Conservation (phyloP, 2,329 filamentous ascomycete species). For the Arthrobotrys conoides region DNA sequence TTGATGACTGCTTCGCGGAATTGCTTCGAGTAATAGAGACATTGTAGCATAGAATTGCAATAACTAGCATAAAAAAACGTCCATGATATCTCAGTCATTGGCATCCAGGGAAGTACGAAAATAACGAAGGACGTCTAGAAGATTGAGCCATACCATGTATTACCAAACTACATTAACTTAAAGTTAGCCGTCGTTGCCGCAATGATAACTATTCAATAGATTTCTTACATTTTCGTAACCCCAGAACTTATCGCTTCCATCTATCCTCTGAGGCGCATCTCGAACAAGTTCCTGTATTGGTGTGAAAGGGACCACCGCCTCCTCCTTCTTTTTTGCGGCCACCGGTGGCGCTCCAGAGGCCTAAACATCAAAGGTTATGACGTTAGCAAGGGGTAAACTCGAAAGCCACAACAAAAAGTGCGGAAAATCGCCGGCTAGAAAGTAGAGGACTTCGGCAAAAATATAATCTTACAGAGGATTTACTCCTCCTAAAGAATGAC, state of each 20-base stretch:
- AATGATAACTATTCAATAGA: not conserved
- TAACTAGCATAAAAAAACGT: conserved; percentile 75
- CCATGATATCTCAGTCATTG: conserved; percentile 50
- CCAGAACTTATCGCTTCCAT: conserved; percentile 98
- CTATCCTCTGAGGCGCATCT: conserved; percentile 82
- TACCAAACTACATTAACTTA: conserved; percentile 60
- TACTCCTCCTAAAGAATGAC: conserved; percentile 59
- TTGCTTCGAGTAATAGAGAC: conserved; percentile 92
- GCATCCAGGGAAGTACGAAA: conserved; percentile 28
- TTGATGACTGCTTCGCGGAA: conserved; percentile 96
- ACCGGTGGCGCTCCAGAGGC: conserved; percentile 51
- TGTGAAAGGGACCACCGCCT: conserved; percentile 45
- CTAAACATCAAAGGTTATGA: conserved; percentile 23
- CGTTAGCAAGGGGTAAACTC: conserved; percentile 13
- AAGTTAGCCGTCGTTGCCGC: conserved; percentile 24
- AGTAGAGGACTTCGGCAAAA: not conserved
- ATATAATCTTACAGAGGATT: conserved; percentile 49
- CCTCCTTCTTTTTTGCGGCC: conserved; percentile 58
- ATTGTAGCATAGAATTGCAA: conserved; percentile 98
- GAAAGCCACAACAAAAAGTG: conserved; percentile 3
- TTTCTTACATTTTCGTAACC: conserved; percentile 92
- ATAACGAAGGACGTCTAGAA: conserved; percentile 62
- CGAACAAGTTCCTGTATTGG: conserved; percentile 79
- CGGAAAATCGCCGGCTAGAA: conserved; percentile 10
- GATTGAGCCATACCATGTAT: conserved; percentile 54